Evolutionary conservation across 495 filamentous ascomycete genomes (phyloP), one percentile per base, ranked within the genome.

Genomic region (Podospora fimiseda): DNA sequence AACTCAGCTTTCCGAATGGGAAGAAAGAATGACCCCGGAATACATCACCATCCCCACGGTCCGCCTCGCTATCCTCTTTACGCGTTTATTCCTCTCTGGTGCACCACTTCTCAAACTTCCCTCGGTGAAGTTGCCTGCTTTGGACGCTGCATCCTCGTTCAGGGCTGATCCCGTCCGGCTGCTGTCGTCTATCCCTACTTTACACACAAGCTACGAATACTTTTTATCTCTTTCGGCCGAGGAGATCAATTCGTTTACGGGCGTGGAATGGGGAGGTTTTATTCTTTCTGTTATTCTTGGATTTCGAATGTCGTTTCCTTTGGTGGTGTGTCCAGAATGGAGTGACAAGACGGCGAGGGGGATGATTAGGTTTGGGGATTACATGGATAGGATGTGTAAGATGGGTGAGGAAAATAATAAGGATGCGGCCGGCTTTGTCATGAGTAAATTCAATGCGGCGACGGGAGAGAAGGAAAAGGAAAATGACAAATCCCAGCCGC

Each of bases 261-360:
- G 59, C 27, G 56, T 57, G 30, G 69, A 73, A 51, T 68, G 68
- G 61, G 45, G 60, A 27, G 58, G 54, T 24, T 47, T 74, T 27
- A 69, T 76, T 23, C 19, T 71, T 2, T 23, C 44, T n/a, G 52
- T 70, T 14, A 66, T 75, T n/a, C 49, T 77, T 1, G 63, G 63
- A 5, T 72, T 71, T 30, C 66, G 73, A 2, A 61, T 75, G 39
- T 68, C 66, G 1, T 71, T 77, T 45, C 66, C 74, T 0, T 19
- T 72, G 2, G 22, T 59, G 2, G 55, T 58, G 0, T 74, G 68
- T 23, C 67, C 63, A 1, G 66, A 51, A 16, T 77, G 72, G 58
- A 71, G 75, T 42, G 62, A 66, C 9, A 36, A 24, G 0, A 60
- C 56, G 33, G 70, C 64, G 16, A 55, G 72, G 13, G 44, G 24